Base-by-base conservation (phyloP, 208 protist genomes). In the Trypanosoma avium region DNA sequence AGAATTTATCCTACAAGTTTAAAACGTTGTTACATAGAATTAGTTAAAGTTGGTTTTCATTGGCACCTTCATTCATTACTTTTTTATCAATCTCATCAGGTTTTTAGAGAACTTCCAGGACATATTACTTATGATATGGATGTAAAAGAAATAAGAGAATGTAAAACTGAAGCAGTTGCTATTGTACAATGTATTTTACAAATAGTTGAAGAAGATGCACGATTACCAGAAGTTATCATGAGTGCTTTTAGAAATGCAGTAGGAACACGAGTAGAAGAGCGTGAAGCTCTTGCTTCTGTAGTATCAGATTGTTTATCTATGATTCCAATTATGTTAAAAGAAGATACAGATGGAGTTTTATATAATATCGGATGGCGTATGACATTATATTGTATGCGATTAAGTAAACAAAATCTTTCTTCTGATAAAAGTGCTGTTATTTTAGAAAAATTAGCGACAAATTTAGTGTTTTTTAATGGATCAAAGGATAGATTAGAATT, bases 31-130 rank as follows among this genome's bases (percentile, higher is more conserved):
- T 81, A 79, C 49, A 59, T 67, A 4, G 76, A 79, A 42, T 61
- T 95, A 9, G 70, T 85, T 7, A 77, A 76, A 19, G 74, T 92
- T 9, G 80, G 89, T 19, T 84, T 92, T 62, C 87, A 86, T 55
- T 95, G 89, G 89, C 84, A 89, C 55, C 33, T 86, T 33, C 75
- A 87, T 60, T 66, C 80, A 47, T 72, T 95, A 15, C 62, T 95
- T 24, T 86, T 86, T 48, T 95, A 92, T 66, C 70, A 85, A 70
- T 85, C 89, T 1, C 76, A 84, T 30, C 60, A 77, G 3, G 73
- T 78, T 42, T 69, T 77, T 55, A 76, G 61, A 5, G 75, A 82
- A 46, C 65, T 95, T n/a, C 73, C 82, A 29, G 61, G 62, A 8
- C 63, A 82, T 29, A 83, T 93, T 53, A 77, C 75, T n/a, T 75